Base-by-base conservation (phyloP, 495 filamentous ascomycete genomes). In the Hypoxylon cercidicola region DNA sequence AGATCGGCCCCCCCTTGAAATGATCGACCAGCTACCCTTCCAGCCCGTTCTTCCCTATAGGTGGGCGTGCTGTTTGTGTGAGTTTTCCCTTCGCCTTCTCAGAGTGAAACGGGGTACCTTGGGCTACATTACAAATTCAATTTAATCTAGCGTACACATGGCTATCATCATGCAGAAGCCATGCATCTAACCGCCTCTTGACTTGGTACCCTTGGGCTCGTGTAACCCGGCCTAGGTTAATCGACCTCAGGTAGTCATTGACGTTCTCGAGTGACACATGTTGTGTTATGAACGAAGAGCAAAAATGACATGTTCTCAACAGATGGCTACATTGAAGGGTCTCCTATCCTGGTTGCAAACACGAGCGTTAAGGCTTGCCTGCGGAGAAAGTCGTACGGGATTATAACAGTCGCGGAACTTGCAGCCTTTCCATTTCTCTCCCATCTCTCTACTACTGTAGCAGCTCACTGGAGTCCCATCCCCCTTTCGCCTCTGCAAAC, bases 341-440 rank as follows among this genome's bases (percentile, higher is more conserved):
- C 32, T 32, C 40, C 19, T 37, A 54, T 16, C 20, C 32, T 30
- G 23, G 60, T 57, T 65, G 55, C 66, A 69, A 69, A 69, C 61
- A 62, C 21, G 32, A 54, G 37, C 45, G 23, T 46, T 48, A 46
- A 69, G 56, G 62, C 45, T 40, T 66, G 65, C 49, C 65, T 69
- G 32, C 68, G 60, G 57, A 66, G 60, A 55, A 41, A 60, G 71
- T 74, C 35, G 66, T 65, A 74, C 71, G 55, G 64, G 55, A 60
- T 69, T 74, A 71, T 71, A 74, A 74, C 71, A 67, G 62, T 62
- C 65, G 71, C 70, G 41, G 51, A 55, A 67, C 68, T 69, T 72
- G 65, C 69, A 72, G 71, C 60, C 30, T 74, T 57, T 54, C 63
- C 63, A 59, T 59, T 66, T 64, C 55, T 44, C 60, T 48, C 53